Conservation (phyloP, 345 rosid species). For the Salix koriyanagi region DNA sequence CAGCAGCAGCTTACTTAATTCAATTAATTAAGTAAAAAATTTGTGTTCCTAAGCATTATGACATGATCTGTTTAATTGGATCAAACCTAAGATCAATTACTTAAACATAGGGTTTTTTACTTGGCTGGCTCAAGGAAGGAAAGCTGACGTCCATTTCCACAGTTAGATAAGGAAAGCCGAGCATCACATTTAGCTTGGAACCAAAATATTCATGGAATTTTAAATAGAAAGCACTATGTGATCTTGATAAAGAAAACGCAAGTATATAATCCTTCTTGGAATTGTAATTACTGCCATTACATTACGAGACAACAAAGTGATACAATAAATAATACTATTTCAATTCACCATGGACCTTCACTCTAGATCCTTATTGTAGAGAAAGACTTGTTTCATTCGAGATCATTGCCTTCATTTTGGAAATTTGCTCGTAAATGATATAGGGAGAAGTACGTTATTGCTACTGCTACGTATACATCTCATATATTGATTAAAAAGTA, state of each 20-base stretch:
- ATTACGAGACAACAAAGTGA: neutral
- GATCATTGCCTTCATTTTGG: neutral
- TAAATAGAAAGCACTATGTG: neutral
- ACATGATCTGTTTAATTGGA: too few relatives aligned
- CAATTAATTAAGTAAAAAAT: too few relatives aligned
- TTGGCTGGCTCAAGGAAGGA: neutral
- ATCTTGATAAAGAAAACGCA: neutral
- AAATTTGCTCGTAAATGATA: neutral
- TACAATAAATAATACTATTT: neutral
- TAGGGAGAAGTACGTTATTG: neutral
- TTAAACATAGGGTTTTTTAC: neutral
- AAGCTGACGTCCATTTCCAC: too few relatives aligned
- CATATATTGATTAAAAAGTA: neutral
- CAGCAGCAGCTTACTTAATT: too few relatives aligned
- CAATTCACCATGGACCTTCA: neutral
- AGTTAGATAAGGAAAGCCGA: too few relatives aligned
- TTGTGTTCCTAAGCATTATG: too few relatives aligned
- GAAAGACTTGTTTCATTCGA: neutral
- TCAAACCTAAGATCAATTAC: neutral
- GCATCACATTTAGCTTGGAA: too few relatives aligned
- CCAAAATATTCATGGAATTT: too few relatives aligned
- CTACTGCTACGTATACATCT: neutral
- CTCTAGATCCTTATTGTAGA: neutral
- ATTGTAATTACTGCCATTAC: neutral
- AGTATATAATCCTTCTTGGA: neutral